A percentile compares a stretch with the other conserved stretches of the same genome.
phyloP scores from a whole-genome alignment of 2,329 filamentous ascomycete genomes.

The Trichophyton schoenleinii region DNA sequence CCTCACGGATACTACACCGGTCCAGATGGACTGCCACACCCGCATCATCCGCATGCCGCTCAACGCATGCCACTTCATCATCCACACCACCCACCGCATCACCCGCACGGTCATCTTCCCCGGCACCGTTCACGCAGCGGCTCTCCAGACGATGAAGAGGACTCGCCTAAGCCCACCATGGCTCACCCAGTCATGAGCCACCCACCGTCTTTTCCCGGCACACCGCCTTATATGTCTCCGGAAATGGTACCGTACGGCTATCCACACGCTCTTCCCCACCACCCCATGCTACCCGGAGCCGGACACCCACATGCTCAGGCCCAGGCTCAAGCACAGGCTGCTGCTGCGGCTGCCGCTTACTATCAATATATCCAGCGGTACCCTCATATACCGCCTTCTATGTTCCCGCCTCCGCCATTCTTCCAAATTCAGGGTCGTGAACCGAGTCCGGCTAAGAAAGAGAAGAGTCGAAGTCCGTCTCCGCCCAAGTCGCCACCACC shows the following conservation, averaged over 20 bases:
- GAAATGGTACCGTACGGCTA: constrained; percentile 29
- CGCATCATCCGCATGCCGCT: not conserved
- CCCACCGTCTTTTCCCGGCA: constrained; percentile 9
- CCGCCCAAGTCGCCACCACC: constrained; percentile 15
- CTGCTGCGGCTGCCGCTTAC: not conserved
- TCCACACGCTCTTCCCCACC: not conserved
- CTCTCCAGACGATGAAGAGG: constrained; percentile 19
- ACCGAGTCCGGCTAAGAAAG: constrained; percentile 20
- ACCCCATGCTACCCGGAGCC: constrained; percentile 4
- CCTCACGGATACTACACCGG: constrained; percentile 10
- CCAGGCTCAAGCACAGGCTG: constrained; percentile 1
- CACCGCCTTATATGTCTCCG: constrained; percentile 12
- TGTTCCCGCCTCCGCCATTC: constrained; percentile 27
- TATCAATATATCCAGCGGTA: constrained; percentile 24
- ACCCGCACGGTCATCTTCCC: constrained; percentile 6
- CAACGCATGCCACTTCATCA: constrained; percentile 9
- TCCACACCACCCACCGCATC: constrained; percentile 4
- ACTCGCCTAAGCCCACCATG: constrained; percentile 21
- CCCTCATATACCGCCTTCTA: constrained; percentile 21
- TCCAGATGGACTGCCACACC: constrained; percentile 7
- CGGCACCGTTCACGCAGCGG: constrained; percentile 10
- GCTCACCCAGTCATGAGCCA: constrained; percentile 19
- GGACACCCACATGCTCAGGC: constrained; percentile 12
- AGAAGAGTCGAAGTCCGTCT: constrained; percentile 14
- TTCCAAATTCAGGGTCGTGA: constrained; percentile 23